Evolutionary conservation across 169 alveolate genomes (phyloP).

Genomic region (Cryptosporidium andersoni): DNA sequence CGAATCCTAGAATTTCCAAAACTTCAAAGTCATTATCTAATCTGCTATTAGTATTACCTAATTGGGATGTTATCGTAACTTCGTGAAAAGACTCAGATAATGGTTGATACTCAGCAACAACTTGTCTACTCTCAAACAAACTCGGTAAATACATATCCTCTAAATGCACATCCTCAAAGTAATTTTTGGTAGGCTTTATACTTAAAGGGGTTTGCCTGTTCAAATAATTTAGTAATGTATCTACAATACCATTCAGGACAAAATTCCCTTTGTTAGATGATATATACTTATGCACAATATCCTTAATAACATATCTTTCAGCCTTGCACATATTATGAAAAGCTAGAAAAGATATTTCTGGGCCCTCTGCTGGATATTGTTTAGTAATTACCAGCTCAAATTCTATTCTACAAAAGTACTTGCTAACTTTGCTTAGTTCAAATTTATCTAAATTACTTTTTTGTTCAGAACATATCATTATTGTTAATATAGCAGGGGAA

Average conservation of each 20-base stretch:
- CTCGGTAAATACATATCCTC: too few relatives aligned
- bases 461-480: background rate
- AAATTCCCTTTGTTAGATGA: background rate
- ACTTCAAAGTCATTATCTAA: constrained; percentile 75
- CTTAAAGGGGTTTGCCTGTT: too few relatives aligned
- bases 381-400: constrained; percentile 13
- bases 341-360: constrained; percentile 15
- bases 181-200: too few relatives aligned
- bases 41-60: constrained; percentile 6
- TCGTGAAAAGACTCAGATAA: too few relatives aligned
- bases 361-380: constrained; percentile 19
- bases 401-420: constrained; percentile 16
- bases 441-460: background rate
- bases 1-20: constrained; percentile 81
- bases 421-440: too few relatives aligned
- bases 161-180: too few relatives aligned
- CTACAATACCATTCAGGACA: too few relatives aligned
- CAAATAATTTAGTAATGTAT: too few relatives aligned
- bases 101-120: too few relatives aligned
- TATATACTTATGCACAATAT: constrained; percentile 3
- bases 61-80: too few relatives aligned
- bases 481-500: background rate
- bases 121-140: too few relatives aligned
- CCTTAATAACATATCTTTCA: constrained; percentile 15
- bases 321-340: constrained; percentile 22